Evolutionary conservation across 345 rosid species (phyloP), one percentile per base, ranked within the genome.

Genomic region (Barbarea vulgaris): DNA sequence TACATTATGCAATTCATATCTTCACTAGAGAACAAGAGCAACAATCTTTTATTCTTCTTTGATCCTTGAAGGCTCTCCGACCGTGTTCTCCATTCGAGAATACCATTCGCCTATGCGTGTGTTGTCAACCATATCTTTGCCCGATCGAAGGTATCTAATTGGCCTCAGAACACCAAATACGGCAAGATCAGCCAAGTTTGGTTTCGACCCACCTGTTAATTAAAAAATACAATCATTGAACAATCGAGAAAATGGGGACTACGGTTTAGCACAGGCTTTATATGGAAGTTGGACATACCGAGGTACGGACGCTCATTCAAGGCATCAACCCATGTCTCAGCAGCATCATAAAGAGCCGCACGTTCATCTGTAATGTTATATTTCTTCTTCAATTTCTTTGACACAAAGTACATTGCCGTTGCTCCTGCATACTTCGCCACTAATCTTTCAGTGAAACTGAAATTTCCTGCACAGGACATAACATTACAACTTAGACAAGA

Each of bases 111-210:
- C 94, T 39, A 95, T 89, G 13, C 78, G 89, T 37, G 97, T 95
- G 73, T 92, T 87, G 72, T 88, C 89, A 79, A 87, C 96, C 98
- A 90, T 92, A 77, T 95, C 99, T 72, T 83, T 87, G 28, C 99
- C 97, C 9, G 96, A 89, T 63, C 79, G 70, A 17, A 95, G 87
- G 77, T 87, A 72, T 11, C 94, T 89, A 41, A 92, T 90, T 3
- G 97, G 99, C 84, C 97, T 92, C 84, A 95, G 79, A 18, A 95
- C 97, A 18, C 97, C 98, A 22, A 90, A 92, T 9, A 86, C 97
- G 8, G 97, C 88, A 1, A 95, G 97, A 84, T 92, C 99, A 4
- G 93, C 99, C 75, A 92, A 66, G 85, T 92, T 95, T 39, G 97
- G 99, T 78, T 85, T 79, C 1, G 84, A 69, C 11, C 92, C 96